These are phyloP conservation scores for Aspergillus fumigatiaffinis DNA, from an alignment of 2,329 filamentous ascomycete genomes.

Conservation along the genomic window DNA sequence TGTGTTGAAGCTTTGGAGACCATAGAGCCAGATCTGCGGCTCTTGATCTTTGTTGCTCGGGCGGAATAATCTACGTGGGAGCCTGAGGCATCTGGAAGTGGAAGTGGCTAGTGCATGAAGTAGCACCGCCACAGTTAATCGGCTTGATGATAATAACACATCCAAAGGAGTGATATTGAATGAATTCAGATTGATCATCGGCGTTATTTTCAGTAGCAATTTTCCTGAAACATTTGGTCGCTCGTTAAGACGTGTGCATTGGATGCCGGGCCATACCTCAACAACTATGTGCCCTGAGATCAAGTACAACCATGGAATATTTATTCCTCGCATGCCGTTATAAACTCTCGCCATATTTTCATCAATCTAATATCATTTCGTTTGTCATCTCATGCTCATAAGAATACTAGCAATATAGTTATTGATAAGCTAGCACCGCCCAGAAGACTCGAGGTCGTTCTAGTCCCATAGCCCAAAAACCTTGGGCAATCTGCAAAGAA, in stretches of 20 bases:
- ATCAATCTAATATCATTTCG: not conserved
- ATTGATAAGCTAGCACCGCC: not conserved
- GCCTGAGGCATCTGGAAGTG: conserved; percentile 15
- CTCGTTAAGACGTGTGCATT: too few species aligned
- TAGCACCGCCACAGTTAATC: conserved; percentile 25
- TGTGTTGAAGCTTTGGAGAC: conserved; percentile 7
- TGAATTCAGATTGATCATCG: not conserved
- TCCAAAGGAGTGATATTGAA: not conserved
- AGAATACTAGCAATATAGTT: not conserved
- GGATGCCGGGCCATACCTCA: too few species aligned
- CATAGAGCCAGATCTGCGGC: conserved; percentile 18
- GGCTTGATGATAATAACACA: not conserved
- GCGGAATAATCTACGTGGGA: conserved; percentile 7
- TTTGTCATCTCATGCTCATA: conserved; percentile 13
- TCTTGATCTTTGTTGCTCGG: conserved; percentile 9
- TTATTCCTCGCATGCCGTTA: not conserved
- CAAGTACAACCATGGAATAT: not conserved
- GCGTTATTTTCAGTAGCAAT: not conserved
- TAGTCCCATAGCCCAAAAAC: conserved; percentile 19
- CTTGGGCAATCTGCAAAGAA: conserved; percentile 28
- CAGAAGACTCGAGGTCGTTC: not conserved
- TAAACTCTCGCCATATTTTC: conserved; percentile 1
- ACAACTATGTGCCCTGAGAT: not conserved
- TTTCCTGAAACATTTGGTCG: too few species aligned
- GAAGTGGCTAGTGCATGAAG: conserved; percentile 1